These are phyloP conservation scores for Gilbertella persicaria DNA, from an alignment of 371 early-diverging fungal genomes.

Conservation along the genomic window DNA sequence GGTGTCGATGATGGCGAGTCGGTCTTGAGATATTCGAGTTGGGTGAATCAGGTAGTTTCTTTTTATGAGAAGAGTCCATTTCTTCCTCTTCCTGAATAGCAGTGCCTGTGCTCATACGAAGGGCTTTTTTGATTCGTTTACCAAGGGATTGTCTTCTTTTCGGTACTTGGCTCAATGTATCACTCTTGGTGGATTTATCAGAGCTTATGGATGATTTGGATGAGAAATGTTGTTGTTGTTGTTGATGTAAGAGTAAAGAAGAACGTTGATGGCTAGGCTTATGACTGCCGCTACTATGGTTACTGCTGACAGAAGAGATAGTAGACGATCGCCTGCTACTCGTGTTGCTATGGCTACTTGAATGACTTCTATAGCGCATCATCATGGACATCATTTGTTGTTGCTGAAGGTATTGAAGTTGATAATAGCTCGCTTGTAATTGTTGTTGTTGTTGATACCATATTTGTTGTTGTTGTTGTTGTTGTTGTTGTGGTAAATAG, in stretches of 20 bases:
- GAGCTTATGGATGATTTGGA: background rate
- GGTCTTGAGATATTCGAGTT: conserved; percentile 16
- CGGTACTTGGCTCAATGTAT: conserved; percentile 2
- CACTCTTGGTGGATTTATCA: background rate
- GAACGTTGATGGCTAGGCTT: background rate
- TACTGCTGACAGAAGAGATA: conserved; percentile 7
- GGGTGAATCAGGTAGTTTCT: conserved; percentile 16
- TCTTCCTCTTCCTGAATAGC: conserved; percentile 3
- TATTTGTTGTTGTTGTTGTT: conserved; percentile 15
- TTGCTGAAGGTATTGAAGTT: conserved; percentile 29
- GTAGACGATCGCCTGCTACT: conserved; percentile 16
- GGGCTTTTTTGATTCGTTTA: conserved; percentile 23
- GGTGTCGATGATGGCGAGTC: conserved; percentile 1
- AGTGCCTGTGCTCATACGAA: conserved; percentile 4
- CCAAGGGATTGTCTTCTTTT: conserved; percentile 29
- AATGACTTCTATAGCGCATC: background rate
- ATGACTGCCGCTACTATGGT: background rate
- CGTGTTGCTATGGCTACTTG: conserved; percentile 3
- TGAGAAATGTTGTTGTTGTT: conserved; percentile 12
- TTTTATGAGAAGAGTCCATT: background rate
- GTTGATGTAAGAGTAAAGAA: background rate
- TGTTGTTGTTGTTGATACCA: conserved; percentile 26
- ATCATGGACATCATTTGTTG: conserved; percentile 28
- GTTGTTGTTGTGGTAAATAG: conserved; percentile 8
- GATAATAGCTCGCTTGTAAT: conserved; percentile 25